phyloP scores from a whole-genome alignment of 805 yeast genomes.

The Wickerhamomyces kurtzmanii region DNA sequence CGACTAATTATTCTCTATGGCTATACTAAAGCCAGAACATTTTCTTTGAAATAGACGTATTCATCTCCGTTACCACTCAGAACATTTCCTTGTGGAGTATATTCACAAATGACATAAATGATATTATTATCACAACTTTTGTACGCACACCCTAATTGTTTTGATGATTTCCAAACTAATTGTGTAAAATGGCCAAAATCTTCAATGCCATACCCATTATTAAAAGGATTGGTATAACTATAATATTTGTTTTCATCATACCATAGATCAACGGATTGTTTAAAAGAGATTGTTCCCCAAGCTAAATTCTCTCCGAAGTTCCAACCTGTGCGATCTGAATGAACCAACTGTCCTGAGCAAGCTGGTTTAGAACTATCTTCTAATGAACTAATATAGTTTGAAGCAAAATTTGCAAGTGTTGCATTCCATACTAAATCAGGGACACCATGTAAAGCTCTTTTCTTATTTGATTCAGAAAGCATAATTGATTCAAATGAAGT shows the following conservation, averaged over 20 bases:
- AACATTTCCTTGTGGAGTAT: slow-evolving; percentile 45
- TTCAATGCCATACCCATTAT: slow-evolving; percentile 30
- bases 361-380: slow-evolving; percentile 31
- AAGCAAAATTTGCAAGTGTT: slow-evolving; percentile 36
- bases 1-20: slow-evolving; percentile 1
- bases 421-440: slow-evolving; percentile 39
- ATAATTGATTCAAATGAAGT: slow-evolving; percentile 25
- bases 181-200: slow-evolving; percentile 72
- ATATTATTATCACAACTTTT: slow-evolving; percentile 32
- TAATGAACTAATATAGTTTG: slow-evolving; percentile 31
- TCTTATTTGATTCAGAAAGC: slow-evolving; percentile 38
- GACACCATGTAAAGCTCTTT: slow-evolving; percentile 37
- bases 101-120: slow-evolving; percentile 65
- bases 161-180: slow-evolving; percentile 55
- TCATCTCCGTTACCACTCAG: slow-evolving; percentile 18
- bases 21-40: slow-evolving; percentile 33
- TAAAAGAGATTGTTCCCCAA: slow-evolving; percentile 37
- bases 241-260: slow-evolving; percentile 53
- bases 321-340: slow-evolving; percentile 41
- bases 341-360: slow-evolving; percentile 50
- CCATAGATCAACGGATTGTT: slow-evolving; percentile 58
- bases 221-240: slow-evolving; percentile 36
- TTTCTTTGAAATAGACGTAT: slow-evolving; percentile 26
- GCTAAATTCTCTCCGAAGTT: slow-evolving; percentile 72
- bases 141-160: slow-evolving; percentile 58